Conservation (phyloP, 2,329 filamentous ascomycete species). For the Ophiocordyceps sinensis region DNA sequence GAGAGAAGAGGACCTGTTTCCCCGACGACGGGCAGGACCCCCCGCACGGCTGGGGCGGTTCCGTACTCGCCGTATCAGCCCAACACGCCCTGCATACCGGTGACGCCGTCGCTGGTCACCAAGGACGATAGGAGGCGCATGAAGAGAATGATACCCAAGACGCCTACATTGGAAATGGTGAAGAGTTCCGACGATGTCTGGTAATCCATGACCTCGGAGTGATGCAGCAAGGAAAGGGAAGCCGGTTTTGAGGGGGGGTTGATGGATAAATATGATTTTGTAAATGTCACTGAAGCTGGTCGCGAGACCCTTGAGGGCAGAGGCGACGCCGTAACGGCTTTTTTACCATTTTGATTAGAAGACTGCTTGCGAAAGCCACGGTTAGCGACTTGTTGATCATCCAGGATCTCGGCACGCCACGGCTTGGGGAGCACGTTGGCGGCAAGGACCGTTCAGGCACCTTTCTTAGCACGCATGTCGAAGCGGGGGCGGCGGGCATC, state of each 20-base stretch:
- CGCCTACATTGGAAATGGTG: slow-evolving; percentile 48
- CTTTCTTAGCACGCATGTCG: too few species aligned
- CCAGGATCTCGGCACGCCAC: too few species aligned
- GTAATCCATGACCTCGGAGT: slow-evolving; percentile 20
- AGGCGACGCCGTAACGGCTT: background rate
- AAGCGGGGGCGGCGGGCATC: too few species aligned
- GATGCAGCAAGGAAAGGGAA: too few species aligned
- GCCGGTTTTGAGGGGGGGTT: background rate
- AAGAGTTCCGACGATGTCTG: slow-evolving; percentile 48
- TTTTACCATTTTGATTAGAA: background rate
- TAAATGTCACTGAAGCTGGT: slow-evolving; percentile 11
- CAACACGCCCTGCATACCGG: slow-evolving; percentile 58
- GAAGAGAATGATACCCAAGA: slow-evolving; percentile 49
- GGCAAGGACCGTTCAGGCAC: too few species aligned
- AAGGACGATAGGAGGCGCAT: slow-evolving; percentile 56
- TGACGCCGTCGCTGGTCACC: slow-evolving; percentile 62
- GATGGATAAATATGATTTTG: slow-evolving; percentile 2
- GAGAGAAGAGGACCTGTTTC: slow-evolving; percentile 40
- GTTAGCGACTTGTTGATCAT: too few species aligned
- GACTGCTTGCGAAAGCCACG: background rate
- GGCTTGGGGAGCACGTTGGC: too few species aligned
- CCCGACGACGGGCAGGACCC: slow-evolving; percentile 44
- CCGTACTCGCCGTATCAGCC: slow-evolving; percentile 73
- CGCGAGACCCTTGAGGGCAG: background rate
- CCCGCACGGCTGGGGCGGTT: slow-evolving; percentile 44